Evolutionary conservation across 768 basidiomycete genomes (phyloP), one percentile per base, ranked within the genome.

Genomic region (Fomitopsis serialis): DNA sequence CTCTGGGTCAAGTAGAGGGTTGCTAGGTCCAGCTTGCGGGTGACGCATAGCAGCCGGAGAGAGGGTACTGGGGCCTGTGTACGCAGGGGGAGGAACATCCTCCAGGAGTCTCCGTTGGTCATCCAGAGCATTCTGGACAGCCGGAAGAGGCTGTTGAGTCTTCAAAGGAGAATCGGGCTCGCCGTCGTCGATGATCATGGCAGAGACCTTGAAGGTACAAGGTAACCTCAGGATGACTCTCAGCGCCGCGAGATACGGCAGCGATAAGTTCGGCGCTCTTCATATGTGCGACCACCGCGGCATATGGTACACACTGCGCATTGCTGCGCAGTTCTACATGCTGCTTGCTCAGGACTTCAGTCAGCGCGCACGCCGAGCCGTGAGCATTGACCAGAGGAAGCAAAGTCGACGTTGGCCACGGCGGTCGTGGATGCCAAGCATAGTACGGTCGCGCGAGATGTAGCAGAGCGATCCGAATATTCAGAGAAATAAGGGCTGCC

Each of bases 141-240:
- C 58, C 15, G 58, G 24, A 2, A 51, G 56, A 23, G 55, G 40
- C 55, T 29, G 55, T 40, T 54, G 57, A 13, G 43, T 21, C 52
- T 63, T 66, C 4, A 53, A 37, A 8, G 61, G 64, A 3, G 64
- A 65, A 27, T 42, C 37, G 12, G 62, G 62, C 10, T 56, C 55
- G 43, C 63, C 61, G 44, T 66, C 64, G 43, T 57, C 56, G 24
- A 66, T 48, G 43, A 66, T 63, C 64, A 66, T 66, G 48, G 44
- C 42, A 40, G 40, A 8, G 35, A 22, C 44, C 44, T 25, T 17
- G 44, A 21, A 8, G 23, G 9, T 23, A 4, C 44, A 27, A 21
- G 11, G 13, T 6, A 13, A 7, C 11, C 22, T 13, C 9, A 3
- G 44, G 44, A 7, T 19, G 24, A 22, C 21, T 11, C 29, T 32